Conservation (phyloP, 2,329 filamentous ascomycete genomes). For the Colletotrichum sojae region DNA sequence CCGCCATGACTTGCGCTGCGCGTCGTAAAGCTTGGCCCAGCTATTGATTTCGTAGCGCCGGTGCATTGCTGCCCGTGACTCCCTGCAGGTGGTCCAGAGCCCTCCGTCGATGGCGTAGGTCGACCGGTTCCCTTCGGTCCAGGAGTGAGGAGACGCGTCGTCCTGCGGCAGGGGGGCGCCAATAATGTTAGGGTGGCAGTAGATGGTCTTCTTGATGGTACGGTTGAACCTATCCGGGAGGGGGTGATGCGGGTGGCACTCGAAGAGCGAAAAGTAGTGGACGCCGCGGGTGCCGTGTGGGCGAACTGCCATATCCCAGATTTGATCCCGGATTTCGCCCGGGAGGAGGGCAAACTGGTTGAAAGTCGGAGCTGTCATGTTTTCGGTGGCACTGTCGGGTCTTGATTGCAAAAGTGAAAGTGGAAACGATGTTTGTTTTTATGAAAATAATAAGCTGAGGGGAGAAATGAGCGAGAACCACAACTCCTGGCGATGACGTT, state of each 20-base stretch:
- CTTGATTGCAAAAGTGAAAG: too few relatives aligned
- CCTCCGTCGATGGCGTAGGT: background rate
- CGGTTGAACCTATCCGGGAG: background rate
- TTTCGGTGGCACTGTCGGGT: background rate
- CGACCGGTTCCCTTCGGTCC: background rate
- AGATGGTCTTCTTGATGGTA: fast-evolving
- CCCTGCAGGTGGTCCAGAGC: slow-evolving; percentile 18
- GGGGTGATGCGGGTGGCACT: fast-evolving
- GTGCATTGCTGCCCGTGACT: slow-evolving; percentile 14
- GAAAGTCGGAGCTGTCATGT: background rate
- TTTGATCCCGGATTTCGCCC: background rate
- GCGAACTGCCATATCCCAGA: slow-evolving; percentile 4
- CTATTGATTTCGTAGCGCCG: background rate
- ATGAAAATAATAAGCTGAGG: too few relatives aligned
- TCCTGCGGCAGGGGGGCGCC: background rate
- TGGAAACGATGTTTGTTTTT: too few relatives aligned
- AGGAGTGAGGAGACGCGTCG: background rate
- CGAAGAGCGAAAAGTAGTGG: background rate
- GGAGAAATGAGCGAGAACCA: too few relatives aligned
- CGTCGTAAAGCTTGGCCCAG: background rate
- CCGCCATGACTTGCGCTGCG: background rate
- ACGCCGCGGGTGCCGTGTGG: background rate
- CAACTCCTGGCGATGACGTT: too few relatives aligned
- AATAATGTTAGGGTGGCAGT: background rate
- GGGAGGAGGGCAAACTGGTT: background rate